phyloP scores from a whole-genome alignment of 2,329 filamentous ascomycete genomes.

The Microdochium bolleyi region DNA sequence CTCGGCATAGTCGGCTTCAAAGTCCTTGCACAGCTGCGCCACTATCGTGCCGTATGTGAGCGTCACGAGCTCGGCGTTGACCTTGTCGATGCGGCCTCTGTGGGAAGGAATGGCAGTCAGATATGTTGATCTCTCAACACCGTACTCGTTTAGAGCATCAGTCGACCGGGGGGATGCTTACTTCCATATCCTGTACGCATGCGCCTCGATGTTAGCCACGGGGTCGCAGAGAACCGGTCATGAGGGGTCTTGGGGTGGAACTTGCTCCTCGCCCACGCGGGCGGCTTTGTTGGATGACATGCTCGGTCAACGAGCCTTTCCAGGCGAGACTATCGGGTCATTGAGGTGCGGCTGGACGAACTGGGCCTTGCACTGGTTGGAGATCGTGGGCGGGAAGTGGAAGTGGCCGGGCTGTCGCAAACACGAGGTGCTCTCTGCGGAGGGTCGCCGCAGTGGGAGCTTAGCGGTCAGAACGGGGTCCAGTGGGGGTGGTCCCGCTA shows the following conservation, averaged over 20 bases:
- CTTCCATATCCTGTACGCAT: conserved; percentile 73
- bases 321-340: conserved; percentile 10
- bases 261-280: conserved; percentile 55
- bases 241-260: conserved; percentile 9
- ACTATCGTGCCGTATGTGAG: conserved; percentile 98
- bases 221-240: conserved; percentile 2
- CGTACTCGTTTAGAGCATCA: conserved; percentile 11
- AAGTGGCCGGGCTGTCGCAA: neutral
- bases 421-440: no score
- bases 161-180: conserved; percentile 38
- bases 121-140: conserved; percentile 8
- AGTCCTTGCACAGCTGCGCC: conserved; percentile 92
- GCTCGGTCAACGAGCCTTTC: conserved; percentile 18
- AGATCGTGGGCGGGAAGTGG: neutral
- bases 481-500: neutral
- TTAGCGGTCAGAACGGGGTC: neutral
- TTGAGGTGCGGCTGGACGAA: conserved; percentile 6
- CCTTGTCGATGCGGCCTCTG: conserved; percentile 92
- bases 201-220: conserved; percentile 19
- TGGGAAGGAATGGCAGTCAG: neutral
- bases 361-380: neutral
- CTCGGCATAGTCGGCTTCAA: conserved; percentile 85
- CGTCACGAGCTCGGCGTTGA: conserved; percentile 95
- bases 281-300: conserved; percentile 56
- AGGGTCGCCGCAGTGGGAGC: neutral